Percentiles rank a stretch among this genome's conserved stretches.
phyloP scores from a whole-genome alignment of 768 basidiomycete species.

The Lyophyllum shimeji region DNA sequence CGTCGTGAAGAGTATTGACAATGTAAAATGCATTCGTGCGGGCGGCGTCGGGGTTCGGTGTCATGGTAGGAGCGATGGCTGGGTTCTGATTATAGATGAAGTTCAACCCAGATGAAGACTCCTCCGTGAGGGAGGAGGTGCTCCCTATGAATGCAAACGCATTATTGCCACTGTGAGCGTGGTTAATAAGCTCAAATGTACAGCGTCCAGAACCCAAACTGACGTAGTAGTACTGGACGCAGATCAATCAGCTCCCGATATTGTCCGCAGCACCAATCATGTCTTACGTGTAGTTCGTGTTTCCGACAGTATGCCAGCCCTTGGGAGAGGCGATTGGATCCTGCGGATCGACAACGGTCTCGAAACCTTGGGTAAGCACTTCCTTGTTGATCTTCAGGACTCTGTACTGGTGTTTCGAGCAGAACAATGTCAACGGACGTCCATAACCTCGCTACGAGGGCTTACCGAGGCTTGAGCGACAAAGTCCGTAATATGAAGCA shows the following conservation, averaged over 20 bases:
- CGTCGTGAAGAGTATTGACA: constrained; percentile 59
- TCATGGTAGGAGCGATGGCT: constrained; percentile 24
- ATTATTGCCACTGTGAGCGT: constrained; percentile 32
- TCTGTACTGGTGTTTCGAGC: constrained; percentile 29
- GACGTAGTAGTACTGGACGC: background rate
- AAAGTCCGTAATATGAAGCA: constrained; percentile 56
- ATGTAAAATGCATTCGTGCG: constrained; percentile 60
- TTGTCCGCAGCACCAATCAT: background rate
- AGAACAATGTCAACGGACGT: background rate
- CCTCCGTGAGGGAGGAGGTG: constrained; percentile 31
- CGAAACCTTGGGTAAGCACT: constrained; percentile 43
- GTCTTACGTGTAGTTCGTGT: constrained; percentile 25
- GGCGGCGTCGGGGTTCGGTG: constrained; percentile 50
- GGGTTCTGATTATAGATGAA: constrained; percentile 39
- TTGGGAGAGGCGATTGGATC: constrained; percentile 46
- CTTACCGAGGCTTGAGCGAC: constrained; percentile 42
- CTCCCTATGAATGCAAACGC: constrained; percentile 31
- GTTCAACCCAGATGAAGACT: constrained; percentile 33
- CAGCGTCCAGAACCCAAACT: background rate
- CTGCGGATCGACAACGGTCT: constrained; percentile 42
- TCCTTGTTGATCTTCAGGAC: constrained; percentile 48
- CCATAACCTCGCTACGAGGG: constrained; percentile 25
- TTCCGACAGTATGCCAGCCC: constrained; percentile 36
- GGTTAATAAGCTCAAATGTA: background rate
- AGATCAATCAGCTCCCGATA: background rate